These are phyloP conservation scores for Tremella yokohamensis DNA, from an alignment of 768 basidiomycete species.

Conservation along the genomic window DNA sequence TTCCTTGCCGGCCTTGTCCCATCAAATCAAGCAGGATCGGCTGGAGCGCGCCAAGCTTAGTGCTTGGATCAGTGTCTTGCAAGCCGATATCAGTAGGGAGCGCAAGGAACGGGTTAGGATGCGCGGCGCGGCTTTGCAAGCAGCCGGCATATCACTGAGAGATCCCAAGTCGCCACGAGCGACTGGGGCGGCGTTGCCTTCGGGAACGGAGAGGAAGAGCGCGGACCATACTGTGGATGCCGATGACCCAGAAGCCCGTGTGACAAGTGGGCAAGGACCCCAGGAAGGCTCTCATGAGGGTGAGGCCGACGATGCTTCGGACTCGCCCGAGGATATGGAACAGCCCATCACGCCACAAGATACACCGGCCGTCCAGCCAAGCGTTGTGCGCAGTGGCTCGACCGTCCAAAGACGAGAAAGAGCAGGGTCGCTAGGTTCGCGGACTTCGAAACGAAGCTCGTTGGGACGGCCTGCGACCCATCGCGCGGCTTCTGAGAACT, in stretches of 20 bases:
- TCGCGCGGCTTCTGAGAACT: no score
- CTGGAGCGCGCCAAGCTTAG: constrained; percentile 68
- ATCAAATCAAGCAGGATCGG: constrained; percentile 64
- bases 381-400: no score
- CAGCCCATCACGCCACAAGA: no score
- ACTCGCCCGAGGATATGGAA: no score
- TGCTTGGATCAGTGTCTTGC: constrained; percentile 74
- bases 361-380: no score
- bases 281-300: no score
- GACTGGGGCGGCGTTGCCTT: not conserved
- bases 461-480: no score
- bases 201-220: not conserved
- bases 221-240: constrained; percentile 28
- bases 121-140: constrained; percentile 68
- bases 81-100: constrained; percentile 69
- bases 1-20: constrained; percentile 63
- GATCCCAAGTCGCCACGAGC: constrained; percentile 13
- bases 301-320: no score
- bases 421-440: no score
- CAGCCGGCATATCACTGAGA: constrained; percentile 65
- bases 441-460: no score
- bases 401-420: no score
- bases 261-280: no score
- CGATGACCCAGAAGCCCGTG: constrained; percentile 73
- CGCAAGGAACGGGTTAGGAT: constrained; percentile 63